Conservation (phyloP, 805 yeast genomes). For the Candida fluviatilis region DNA sequence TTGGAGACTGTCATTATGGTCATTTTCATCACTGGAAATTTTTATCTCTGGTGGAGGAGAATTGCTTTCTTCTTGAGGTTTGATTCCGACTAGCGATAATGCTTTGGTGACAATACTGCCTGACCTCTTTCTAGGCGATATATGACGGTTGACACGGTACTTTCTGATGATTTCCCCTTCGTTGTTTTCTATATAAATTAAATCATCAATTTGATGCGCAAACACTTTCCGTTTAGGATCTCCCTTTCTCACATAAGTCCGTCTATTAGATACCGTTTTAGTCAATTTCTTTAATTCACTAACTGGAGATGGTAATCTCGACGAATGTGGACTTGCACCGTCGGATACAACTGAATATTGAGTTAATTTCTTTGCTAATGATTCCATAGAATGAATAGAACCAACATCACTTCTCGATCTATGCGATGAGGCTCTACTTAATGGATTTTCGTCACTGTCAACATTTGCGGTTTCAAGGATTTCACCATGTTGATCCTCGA, state of each 20-base stretch:
- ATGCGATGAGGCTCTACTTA: neutral
- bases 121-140: conserved; percentile 28
- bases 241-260: conserved; percentile 17
- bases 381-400: conserved; percentile 38
- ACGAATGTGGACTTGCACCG: neutral
- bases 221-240: conserved; percentile 39
- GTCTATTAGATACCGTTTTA: conserved; percentile 1
- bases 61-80: conserved; percentile 12
- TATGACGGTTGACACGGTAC: conserved; percentile 66
- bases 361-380: conserved; percentile 35
- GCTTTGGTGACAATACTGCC: conserved; percentile 43
- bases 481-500: conserved; percentile 86
- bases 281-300: neutral
- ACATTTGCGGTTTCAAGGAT: conserved; percentile 53
- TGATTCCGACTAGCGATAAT: conserved; percentile 53
- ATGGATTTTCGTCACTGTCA: conserved; percentile 11
- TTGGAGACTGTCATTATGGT: neutral
- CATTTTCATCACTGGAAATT: neutral
- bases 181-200: conserved; percentile 78
- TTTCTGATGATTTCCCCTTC: conserved; percentile 90
- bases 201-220: conserved; percentile 79
- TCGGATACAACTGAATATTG: conserved; percentile 27
- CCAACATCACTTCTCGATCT: conserved; percentile 9
- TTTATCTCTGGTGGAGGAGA: neutral
- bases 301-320: neutral